A percentile compares a stretch with the other conserved stretches of the same genome.
phyloP scores from a whole-genome alignment of 257 asterid genomes.

The Pogostemon cablin region DNA sequence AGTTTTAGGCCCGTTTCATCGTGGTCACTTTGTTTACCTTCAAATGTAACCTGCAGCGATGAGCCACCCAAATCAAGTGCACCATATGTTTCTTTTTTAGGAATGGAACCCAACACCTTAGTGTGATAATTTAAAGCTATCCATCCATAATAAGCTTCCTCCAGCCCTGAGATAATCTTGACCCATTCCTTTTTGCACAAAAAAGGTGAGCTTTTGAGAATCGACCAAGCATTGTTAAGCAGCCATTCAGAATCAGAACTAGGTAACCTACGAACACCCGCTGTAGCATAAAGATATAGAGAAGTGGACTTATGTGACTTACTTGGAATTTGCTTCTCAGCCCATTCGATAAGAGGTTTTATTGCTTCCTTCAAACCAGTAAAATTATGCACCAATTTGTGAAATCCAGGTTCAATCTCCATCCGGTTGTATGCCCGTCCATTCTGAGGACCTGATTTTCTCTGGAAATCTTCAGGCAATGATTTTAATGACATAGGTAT shows the following conservation, averaged over 20 bases:
- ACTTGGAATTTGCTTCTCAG: constrained; percentile 80
- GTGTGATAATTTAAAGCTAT: constrained; percentile 86
- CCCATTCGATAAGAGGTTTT: constrained; percentile 83
- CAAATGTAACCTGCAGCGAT: constrained; percentile 93
- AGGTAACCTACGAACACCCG: constrained; percentile 92
- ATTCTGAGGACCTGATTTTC: constrained; percentile 49
- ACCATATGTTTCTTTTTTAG: constrained; percentile 79
- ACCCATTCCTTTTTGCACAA: constrained; percentile 92
- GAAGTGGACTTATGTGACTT: constrained; percentile 71
- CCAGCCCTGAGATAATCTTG: constrained; percentile 76
- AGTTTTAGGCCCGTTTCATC: constrained; percentile 70
- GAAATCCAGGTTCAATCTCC: constrained; percentile 99
- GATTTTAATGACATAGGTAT: constrained; percentile 76
- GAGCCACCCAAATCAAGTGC: constrained; percentile 99
- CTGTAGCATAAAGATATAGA: constrained; percentile 91
- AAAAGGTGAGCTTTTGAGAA: constrained; percentile 69
- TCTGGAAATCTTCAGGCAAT: constrained; percentile 75
- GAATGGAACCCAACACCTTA: constrained; percentile 70
- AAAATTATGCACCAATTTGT: constrained; percentile 79
- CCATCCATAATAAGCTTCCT: constrained; percentile 98
- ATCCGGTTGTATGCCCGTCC: constrained; percentile 95
- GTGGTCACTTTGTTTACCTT: constrained; percentile 46
- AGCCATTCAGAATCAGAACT: constrained; percentile 91
- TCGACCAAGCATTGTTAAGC: constrained; percentile 77
- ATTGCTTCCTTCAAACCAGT: constrained; percentile 67